Evolutionary conservation across 768 basidiomycete species (phyloP), one percentile per base, ranked within the genome.

Genomic region (Pulveroboletus ravenelii): DNA sequence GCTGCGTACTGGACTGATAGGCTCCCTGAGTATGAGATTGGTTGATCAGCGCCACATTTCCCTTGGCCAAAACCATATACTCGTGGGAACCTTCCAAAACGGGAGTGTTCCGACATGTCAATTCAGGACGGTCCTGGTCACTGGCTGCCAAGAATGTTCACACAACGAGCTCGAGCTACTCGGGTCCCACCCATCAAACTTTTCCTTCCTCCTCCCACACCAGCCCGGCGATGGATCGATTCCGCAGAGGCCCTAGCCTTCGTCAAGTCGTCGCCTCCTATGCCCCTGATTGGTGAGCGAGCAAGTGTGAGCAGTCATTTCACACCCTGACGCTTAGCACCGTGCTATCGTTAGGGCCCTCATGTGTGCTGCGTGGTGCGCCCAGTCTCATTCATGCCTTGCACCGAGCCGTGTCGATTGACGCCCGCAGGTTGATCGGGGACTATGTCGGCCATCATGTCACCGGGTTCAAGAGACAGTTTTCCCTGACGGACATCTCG

Each of bases 401-500:
- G 36, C 31, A 18, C 13, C 12, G 6, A 32, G n/a, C 39, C 4
- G 17, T 30, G 27, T 46, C 31, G 20, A 54, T 2, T 15, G 30
- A n/a, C n/a, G 30, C 39, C 27, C 3, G 12, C 60, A 88, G 88
- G 43, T 78, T 67, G 9, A 50, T 75, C 15, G 81, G 85, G 60
- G 78, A 79, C 59, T 73, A 78, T 4, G 66, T 91, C 23, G 73
- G 82, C 55, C 70, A 72, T 25, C 40, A 69, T 12, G 72, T 87
- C 9, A 64, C 78, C 32, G 88, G 87, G 2, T 93, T 83, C 71
- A 77, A 82, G 66, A 72, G 93, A 50, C 74, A 82, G 23, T 95
- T 95, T 66, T 90, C 88, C 1, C 70, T 93, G 29, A 64, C 73
- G 34, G 93, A 94, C 69, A 77, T 75, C 10, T 83, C 88, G 84